Evolutionary conservation across 331 rosid genomes (phyloP).

Genomic region (Acacia concinna): DNA sequence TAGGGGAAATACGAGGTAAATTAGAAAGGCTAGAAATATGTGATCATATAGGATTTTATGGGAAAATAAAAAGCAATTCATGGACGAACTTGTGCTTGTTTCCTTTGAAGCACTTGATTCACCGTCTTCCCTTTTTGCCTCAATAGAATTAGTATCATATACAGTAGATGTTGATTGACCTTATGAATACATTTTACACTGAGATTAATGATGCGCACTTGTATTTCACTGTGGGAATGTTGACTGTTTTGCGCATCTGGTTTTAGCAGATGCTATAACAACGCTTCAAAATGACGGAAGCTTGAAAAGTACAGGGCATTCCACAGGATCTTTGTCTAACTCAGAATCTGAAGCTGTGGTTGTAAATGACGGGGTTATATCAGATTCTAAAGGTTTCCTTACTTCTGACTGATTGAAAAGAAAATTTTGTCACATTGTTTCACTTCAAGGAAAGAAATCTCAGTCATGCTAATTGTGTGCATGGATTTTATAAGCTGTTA

Average conservation of each 20-base stretch:
- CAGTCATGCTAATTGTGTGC: slow-evolving; percentile 8
- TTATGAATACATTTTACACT: slow-evolving; percentile 10
- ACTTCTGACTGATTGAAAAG: slow-evolving; percentile 3
- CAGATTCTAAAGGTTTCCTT: slow-evolving; percentile 54
- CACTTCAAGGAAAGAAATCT: background rate
- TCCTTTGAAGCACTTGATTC: background rate
- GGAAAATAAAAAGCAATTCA: background rate
- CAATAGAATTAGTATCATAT: background rate
- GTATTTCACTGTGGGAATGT: slow-evolving; percentile 17
- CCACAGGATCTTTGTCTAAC: slow-evolving; percentile 49
- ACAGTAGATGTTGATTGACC: background rate
- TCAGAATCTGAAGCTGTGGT: slow-evolving; percentile 47
- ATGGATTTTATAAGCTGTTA: slow-evolving; percentile 6
- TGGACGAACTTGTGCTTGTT: background rate
- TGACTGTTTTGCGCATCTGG: slow-evolving; percentile 27
- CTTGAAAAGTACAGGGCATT: slow-evolving; percentile 50
- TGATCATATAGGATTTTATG: slow-evolving; percentile 3
- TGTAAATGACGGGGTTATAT: slow-evolving; percentile 47
- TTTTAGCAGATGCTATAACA: slow-evolving; percentile 47
- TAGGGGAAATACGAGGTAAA: slow-evolving; percentile 2
- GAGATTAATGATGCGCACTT: background rate
- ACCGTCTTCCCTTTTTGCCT: background rate
- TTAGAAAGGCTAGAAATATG: background rate
- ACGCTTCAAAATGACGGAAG: slow-evolving; percentile 48
- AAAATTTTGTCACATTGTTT: background rate